Base-by-base conservation (phyloP, 2,329 filamentous ascomycete genomes). In the Hypoxylon sp. region DNA sequence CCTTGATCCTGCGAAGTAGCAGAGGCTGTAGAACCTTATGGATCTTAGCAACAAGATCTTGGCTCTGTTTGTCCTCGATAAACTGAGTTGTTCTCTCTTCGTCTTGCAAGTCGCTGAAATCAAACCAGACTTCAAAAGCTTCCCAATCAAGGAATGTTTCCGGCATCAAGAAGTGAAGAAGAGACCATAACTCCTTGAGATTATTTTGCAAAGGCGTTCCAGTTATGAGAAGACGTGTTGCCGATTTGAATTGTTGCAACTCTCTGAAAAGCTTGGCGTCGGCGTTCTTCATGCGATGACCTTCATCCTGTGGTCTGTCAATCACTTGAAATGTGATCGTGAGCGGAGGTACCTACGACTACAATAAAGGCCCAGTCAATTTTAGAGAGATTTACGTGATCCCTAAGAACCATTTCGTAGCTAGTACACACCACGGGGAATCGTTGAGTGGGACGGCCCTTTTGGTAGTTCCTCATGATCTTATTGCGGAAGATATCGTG, bases 311-410 rank as follows among this genome's bases (percentile, higher is more conserved):
- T 48, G 11, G 8, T 4, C 5, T 42, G 76, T 77, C 35, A 79
- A 61, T 14, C 5, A 42, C 5, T 48, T 10, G 9, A 14, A 14
- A 1, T 22, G 22, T 5, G 11, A 13, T 1, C 13, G 5, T 8
- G 31, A 17, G 11, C 2, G 3, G 53, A 2, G 4, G 17, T 6
- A 80, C 87, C 77, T 81, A 92, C 91, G 68, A 99, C 97, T 72
- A 99, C 96, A 75, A 99, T 98, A 74, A 97, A 98, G 59, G 97
- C 94, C 96, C 96, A 99, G 37, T 94, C 91, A 63, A 97, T 95
- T 63, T 92, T 91, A 0, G 90, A 90, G 4, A 99, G 82, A 37
- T 91, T 91, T 58, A 94, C 91, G 39, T 93, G 90, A 77, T 99
- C 96, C 74, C 94, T 91, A 81, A 99, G 91, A 59, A 97, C 94